Conservation (phyloP, 148 eudicot species). For the Beta vulgaris region DNA sequence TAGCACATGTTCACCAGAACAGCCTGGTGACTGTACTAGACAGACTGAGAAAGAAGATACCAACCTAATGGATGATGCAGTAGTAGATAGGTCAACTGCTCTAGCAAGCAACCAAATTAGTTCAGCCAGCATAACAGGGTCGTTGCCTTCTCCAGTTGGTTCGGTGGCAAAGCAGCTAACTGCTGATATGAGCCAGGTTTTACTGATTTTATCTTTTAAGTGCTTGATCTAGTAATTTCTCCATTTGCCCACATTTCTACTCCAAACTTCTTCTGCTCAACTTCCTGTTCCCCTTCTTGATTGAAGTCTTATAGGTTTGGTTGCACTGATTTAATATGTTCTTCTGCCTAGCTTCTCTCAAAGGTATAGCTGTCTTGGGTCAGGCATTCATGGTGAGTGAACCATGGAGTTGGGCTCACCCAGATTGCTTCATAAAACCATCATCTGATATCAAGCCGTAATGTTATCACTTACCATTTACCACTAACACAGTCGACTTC, state of each 20-base stretch:
- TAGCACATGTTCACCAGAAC: neutral
- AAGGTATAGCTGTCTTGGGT: neutral
- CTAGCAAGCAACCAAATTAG: constrained; percentile 2
- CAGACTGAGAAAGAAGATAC: constrained; percentile 4
- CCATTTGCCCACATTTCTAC: neutral
- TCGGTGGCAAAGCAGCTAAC: neutral
- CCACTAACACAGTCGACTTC: neutral
- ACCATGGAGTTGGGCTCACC: neutral
- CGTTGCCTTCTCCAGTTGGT: constrained; percentile 8
- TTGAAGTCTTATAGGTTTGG: neutral
- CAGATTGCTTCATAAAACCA: neutral
- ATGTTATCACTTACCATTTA: no score
- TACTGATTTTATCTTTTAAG: neutral
- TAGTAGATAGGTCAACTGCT: constrained; percentile 2
- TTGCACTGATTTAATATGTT: neutral
- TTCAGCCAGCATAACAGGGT: constrained; percentile 1
- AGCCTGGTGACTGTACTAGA: neutral
- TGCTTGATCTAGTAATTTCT: neutral
- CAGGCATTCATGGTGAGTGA: neutral
- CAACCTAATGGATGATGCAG: constrained; percentile 1
- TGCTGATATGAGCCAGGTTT: constrained; percentile 30
- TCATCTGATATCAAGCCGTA: neutral
- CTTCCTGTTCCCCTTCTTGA: neutral
- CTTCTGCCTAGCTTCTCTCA: neutral
- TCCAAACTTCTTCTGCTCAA: neutral